Evolutionary conservation across 163 green algal species (phyloP), one percentile per base, ranked within the genome.

Genomic region (Scenedesmus sp.): DNA sequence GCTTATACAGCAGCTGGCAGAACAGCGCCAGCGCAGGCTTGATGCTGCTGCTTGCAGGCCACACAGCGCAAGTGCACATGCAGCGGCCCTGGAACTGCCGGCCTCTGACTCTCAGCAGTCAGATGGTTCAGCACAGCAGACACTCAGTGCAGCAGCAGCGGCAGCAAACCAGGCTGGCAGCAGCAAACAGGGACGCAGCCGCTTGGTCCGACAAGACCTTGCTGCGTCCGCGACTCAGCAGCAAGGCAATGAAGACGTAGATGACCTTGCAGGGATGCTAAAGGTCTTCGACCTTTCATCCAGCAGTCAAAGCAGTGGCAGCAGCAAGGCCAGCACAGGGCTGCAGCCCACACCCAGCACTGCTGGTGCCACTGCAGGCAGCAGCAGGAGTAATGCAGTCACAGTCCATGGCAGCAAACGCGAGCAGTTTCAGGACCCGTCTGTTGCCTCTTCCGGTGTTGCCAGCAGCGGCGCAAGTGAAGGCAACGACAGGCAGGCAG

Each of bases 1-100:
- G 49, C 70, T 85, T 20, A 84, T 91, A 56, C 87, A 91, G 78
- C 87, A 87, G 15, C 78, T 91, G 2, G 87, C 87, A 49, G 87
- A 53, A 80, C 43, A 85, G 56, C 87, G 87, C n/a, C 53, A 91
- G 56, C 87, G 87, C 56, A 83, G 35, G 53, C 33, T 90, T 35
- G 59, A 35, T 72, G 59, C 59, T 72, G 59, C 59, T 72, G 59
- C 22, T 72, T 20, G 20, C 72, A 49, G 37, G 73, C 44, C 49
- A 72, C 24, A 43, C n/a, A 40, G 37, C 65, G 40, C 85, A 40
- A 51, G n/a, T 70, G 44, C 24, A 72, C 40, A 83, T 35, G 84
- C 65, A n/a, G 53, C 65, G 1, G 42, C 46, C 3, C 13, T 33
- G 18, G 33, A 16, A 5, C 46, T 86, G 43, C 81, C 53, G 7